Base-by-base conservation (phyloP, 1,139 yeast genomes). In the Candida sojae region DNA sequence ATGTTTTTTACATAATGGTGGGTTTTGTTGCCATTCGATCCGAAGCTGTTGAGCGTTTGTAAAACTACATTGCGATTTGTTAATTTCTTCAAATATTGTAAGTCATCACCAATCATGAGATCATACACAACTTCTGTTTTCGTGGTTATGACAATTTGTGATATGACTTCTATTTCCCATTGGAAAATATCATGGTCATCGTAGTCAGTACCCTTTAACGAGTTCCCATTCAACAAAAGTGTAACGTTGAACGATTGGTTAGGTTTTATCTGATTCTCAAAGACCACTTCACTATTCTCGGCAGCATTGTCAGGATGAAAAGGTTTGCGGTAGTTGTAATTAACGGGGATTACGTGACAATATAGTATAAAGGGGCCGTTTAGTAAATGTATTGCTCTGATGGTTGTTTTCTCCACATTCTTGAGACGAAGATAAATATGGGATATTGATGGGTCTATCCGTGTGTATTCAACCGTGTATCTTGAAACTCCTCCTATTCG, bases 101-200 rank as follows among this genome's bases (percentile, higher is more conserved):
- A 55, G 53, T 75, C 69, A 46, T 64, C 68, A 1, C 86, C 88
- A 2, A 92, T 64, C 52, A 80, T 59, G 2, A 92, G 56, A 57
- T 89, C 96, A 66, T 83, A 91, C 13, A 80, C 75, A 4, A 88
- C 81, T 30, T 78, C 80, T 0, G 95, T 82, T 10, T 82, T 75
- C 2, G 83, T 72, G 10, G 88, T 84, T 61, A 93, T 89, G 23
- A 93, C 71, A 51, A 88, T 84, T 59, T 93, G 98, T 34, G 96
- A 86, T 5, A 86, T 75, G 5, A 93, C 80, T 60, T 93, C 97
- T 3, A 93, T 80, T 2, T 80, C 70, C 98, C 97, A 93, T 12
- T 79, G 77, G 57, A 84, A 85, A 11, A 49, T 48, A 23, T 58
- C 54, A 9, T 29, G 10, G 11, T 47, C 47, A 10, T 48, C 65